Base-by-base conservation (phyloP, 108 stramenopile genomes). In the Nitzschia sp. region DNA sequence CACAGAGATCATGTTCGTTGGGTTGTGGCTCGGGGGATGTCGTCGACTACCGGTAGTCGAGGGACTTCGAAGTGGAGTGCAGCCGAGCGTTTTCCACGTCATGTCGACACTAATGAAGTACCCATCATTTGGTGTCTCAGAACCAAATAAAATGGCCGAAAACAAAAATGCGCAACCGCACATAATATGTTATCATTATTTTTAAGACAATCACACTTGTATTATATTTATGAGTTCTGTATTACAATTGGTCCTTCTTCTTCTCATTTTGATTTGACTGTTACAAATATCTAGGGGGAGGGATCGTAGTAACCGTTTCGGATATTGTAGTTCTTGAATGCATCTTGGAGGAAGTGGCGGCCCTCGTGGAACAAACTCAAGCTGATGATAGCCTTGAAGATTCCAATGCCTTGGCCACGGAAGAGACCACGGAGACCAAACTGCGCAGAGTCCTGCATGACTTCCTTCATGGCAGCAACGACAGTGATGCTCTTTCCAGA, bases 331-430 rank as follows among this genome's bases (percentile, higher is more conserved):
- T 67, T 65, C 79, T 86, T 92, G 80, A 95, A 92, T 54, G 72
- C 82, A 69, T 93, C 92, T 62, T 88, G 86, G 65, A 93, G 65
- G 77, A 86, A 91, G 53, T 88, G 87, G 43, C 94, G 85, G 56
- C 94, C 94, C 79, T 95, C 88, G 69, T 95, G 95, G 86, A 95
- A 93, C 24, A 92, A 78, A 39, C 86, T 90, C 46, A 95, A 68
- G 68, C 75, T 77, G 63, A 95, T 80, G 58, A 95, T 79, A 24
- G 91, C 91, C 80, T 95, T 95, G 74, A 83, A 84, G 68, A 95
- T 91, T 24, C 94, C 94, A 79, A 95, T 87, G 41, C 94, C 94
- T 56, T 95, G 94, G 76, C 94, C 94, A 64, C 94, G 84, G 78
- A 95, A 95, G 24, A 95, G 72, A 15, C 94, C 94, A 51, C 90